Evolutionary conservation across 305 asterid genomes (phyloP), one percentile per base, ranked within the genome.

Genomic region (Fraxinus nigra): DNA sequence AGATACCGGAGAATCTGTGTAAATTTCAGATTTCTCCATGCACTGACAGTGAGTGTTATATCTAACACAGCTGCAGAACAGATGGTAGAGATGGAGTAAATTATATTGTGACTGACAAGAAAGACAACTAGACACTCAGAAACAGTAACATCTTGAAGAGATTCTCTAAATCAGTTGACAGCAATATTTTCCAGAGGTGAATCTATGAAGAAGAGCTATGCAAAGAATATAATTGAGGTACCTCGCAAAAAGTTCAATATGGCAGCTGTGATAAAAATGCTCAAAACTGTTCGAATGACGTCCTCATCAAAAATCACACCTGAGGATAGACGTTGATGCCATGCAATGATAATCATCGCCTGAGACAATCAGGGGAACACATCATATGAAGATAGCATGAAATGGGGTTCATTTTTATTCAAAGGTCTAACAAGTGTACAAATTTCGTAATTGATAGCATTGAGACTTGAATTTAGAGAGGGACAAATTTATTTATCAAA

Each of bases 281-380:
- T 97, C 89, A 92, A 86, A 81, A 97, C 89, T 82, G 87, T 90
- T 86, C 85, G 93, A 85, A 92, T 87, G 30, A 95, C 88, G 78
- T 85, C 92, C 78, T 87, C 95, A 46, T 92, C 95, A 43, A 93
- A 91, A 84, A 93, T 84, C 34, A 85, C 89, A 84, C 84, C 82
- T 59, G 97, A 85, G 85, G 92, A 87, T 81, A 89, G 88, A 65
- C 90, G 86, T 81, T 90, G 93, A 82, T 92, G 97, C 98, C 98
- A 97, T 86, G 98, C 97, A 89, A 97, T 87, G 83, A 95, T 92
- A 76, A 95, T 85, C 99, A 97, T 95, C 61, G 97, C 99, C 99
- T 97, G 96, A 81, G 69, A 85, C 63, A 74, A 77, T n/a, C 40
- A 54, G 13, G 33, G 73, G 46, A 9, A 7, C 4, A 1, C 37